Percentiles rank a stretch among this genome's conserved stretches.
phyloP scores from a whole-genome alignment of 805 yeast species.

The Candida boleticola region DNA sequence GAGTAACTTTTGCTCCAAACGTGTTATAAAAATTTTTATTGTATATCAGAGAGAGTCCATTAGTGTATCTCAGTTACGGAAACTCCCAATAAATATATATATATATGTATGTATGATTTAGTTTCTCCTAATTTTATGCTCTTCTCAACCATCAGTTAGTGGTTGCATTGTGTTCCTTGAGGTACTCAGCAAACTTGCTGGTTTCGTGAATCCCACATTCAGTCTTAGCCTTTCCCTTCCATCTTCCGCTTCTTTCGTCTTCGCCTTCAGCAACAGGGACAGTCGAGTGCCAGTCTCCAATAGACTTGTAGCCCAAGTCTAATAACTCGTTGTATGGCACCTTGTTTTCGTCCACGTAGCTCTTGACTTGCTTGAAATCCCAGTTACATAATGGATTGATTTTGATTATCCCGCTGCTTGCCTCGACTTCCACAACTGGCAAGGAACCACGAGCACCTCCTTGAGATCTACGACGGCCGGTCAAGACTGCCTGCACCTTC shows the following conservation, averaged over 20 bases:
- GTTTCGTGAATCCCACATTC: conserved; percentile 95
- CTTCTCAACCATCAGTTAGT: too few relatives aligned
- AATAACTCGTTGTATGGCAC: conserved; percentile 87
- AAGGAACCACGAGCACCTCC: conserved; percentile 78
- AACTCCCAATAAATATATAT: too few relatives aligned
- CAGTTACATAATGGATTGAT: conserved; percentile 87
- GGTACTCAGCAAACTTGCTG: conserved; percentile 64
- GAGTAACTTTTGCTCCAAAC: too few relatives aligned
- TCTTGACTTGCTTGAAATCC: conserved; percentile 70
- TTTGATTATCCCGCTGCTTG: conserved; percentile 66
- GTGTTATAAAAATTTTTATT: too few relatives aligned
- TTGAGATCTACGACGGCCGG: conserved; percentile 88
- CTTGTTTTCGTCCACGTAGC: conserved; percentile 62
- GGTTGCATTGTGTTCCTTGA: too few relatives aligned
- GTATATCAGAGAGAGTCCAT: too few relatives aligned
- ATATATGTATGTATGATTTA: too few relatives aligned
- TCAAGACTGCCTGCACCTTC: conserved; percentile 77
- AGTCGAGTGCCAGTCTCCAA: conserved; percentile 96
- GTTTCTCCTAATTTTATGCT: too few relatives aligned
- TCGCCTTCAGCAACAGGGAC: conserved; percentile 87
- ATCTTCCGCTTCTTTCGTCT: conserved; percentile 95
- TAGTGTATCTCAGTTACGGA: too few relatives aligned
- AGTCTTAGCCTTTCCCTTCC: conserved; percentile 90
- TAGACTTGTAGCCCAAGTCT: conserved; percentile 83
- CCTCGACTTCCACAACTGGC: conserved; percentile 76